Percentiles rank a stretch among this genome's conserved stretches.
phyloP scores from a whole-genome alignment of 179 eudicot genomes.

The Corrigiola litoralis region DNA sequence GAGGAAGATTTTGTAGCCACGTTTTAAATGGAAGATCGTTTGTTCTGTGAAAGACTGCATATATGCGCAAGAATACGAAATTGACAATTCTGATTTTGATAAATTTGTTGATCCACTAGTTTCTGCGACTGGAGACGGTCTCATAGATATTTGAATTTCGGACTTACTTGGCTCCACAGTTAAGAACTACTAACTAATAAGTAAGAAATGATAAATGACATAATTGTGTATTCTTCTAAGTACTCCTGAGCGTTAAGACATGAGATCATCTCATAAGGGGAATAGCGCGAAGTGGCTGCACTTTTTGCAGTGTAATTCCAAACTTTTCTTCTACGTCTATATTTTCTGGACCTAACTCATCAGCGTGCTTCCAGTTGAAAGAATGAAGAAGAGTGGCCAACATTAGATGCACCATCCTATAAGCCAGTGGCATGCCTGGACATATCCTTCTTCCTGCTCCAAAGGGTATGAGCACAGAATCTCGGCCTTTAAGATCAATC shows the following conservation, averaged over 20 bases:
- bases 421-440: constrained; percentile 8
- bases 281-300: constrained; percentile 8
- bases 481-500: neutral
- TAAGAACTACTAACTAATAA: too few relatives aligned
- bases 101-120: too few relatives aligned
- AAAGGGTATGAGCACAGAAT: constrained; percentile 18
- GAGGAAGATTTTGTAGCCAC: too few relatives aligned
- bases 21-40: too few relatives aligned
- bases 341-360: constrained; percentile 3
- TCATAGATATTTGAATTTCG: too few relatives aligned
- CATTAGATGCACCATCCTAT: constrained; percentile 16
- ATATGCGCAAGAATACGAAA: too few relatives aligned
- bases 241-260: too few relatives aligned
- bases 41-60: too few relatives aligned
- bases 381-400: constrained; percentile 9
- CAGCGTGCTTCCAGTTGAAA: constrained; percentile 12
- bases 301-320: constrained; percentile 11
- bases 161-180: too few relatives aligned
- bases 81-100: too few relatives aligned
- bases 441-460: constrained; percentile 22
- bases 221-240: neutral
- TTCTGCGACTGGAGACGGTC: too few relatives aligned
- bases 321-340: constrained; percentile 14
- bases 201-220: neutral
- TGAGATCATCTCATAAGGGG: neutral